Evolutionary conservation across 345 rosid species (phyloP).

Genomic region (Limnanthes douglasii): DNA sequence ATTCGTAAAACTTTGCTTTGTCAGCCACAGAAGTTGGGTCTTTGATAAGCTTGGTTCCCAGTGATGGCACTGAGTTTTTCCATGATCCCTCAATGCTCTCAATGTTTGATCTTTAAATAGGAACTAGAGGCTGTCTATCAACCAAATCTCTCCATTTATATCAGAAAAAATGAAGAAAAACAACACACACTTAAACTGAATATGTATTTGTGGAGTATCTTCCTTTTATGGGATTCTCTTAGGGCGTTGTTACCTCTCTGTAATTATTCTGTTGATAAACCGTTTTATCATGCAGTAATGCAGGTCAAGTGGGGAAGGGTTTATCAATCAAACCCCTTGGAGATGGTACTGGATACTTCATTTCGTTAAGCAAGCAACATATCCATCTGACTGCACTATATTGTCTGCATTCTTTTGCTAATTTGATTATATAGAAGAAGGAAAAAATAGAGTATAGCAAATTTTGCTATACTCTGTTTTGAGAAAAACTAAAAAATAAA

Average conservation of each 20-base stretch:
- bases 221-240: no score
- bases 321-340: slow-evolving; percentile 51
- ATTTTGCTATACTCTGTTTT: no score
- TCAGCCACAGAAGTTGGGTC: slow-evolving; percentile 91
- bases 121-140: background rate
- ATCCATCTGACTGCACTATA: no score
- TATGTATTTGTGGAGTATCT: no score
- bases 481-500: no score
- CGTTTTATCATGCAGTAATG: slow-evolving; percentile 42
- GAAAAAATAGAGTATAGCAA: no score
- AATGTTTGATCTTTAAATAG: slow-evolving; percentile 22
- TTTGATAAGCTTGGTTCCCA: slow-evolving; percentile 52
- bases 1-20: slow-evolving; percentile 61
- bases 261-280: no score
- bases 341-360: slow-evolving; percentile 54
- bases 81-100: slow-evolving; percentile 89
- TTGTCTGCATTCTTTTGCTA: no score
- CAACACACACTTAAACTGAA: no score
- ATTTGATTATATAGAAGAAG: no score
- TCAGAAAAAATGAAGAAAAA: no score
- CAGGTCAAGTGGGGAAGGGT: slow-evolving; percentile 92
- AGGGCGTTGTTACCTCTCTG: no score
- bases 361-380: slow-evolving; percentile 81
- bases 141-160: background rate
- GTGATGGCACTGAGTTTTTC: slow-evolving; percentile 66